These are phyloP conservation scores for Ceratobasidium papillatum DNA, from an alignment of 1,284 basidiomycete genomes.

Conservation along the genomic window DNA sequence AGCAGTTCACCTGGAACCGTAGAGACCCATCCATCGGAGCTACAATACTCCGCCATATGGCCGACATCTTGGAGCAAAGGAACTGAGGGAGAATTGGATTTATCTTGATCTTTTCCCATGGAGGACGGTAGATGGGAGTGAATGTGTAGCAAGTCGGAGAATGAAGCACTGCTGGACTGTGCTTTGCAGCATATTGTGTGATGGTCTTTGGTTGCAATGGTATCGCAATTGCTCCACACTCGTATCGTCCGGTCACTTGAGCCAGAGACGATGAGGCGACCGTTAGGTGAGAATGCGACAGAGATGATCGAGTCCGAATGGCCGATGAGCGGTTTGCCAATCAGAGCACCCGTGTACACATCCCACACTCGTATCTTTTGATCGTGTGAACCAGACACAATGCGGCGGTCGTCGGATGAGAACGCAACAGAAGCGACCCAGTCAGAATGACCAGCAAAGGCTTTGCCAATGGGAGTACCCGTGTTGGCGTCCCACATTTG, in stretches of 20 bases:
- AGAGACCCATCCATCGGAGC: not conserved
- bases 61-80: too few relatives aligned
- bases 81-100: too few relatives aligned
- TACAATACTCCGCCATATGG: too few relatives aligned
- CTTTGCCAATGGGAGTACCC: not conserved
- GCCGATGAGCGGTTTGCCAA: not conserved
- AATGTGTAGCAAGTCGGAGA: too few relatives aligned
- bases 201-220: too few relatives aligned
- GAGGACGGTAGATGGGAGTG: too few relatives aligned
- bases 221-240: too few relatives aligned
- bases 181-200: too few relatives aligned
- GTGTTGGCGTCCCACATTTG: slow-evolving; percentile 37
- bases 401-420: not conserved
- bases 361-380: slow-evolving; percentile 39
- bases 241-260: slow-evolving; percentile 46
- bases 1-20: not conserved
- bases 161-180: too few relatives aligned
- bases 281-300: slow-evolving; percentile 46
- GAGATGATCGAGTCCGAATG: too few relatives aligned
- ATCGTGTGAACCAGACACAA: slow-evolving; percentile 31
- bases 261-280: slow-evolving; percentile 45
- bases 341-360: not conserved
- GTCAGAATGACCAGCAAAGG: not conserved
- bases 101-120: not conserved
- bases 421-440: not conserved